Base-by-base conservation (phyloP, 2,329 filamentous ascomycete species). In the Fusarium poae region DNA sequence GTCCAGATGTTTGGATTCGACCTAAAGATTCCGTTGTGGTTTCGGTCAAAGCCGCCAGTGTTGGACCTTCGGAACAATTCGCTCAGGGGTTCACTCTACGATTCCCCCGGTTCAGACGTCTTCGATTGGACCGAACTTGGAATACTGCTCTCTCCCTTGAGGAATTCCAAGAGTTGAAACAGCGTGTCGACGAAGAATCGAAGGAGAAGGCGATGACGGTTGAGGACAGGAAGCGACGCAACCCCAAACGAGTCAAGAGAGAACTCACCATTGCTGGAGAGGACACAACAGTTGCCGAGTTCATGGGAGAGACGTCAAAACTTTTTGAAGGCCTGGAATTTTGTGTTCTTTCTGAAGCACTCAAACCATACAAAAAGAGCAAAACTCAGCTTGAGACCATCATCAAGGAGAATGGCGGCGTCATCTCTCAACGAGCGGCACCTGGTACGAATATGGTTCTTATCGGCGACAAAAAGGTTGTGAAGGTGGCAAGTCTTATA, bases 1-100 rank as follows among this genome's bases (percentile, higher is more conserved):
- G 85, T 46, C 96, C 96, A 0, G 95, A 99, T 74, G 87, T 94
- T 54, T 99, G 94, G 94, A 98, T 99, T 74, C 90, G 91, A 34
- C 94, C 96, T 0, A 89, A 88, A 53, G 92, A 98, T 64, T 97
- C 94, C 0, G 79, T 99, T 18, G 93, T 99, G 2, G 73, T 99
- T 1, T 91, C 92, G 44, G 92, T 96, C 65, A 99, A 98, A 79
- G 96, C 94, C 5, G 91, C 95, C 1, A 92, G 90, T 21, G 88
- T 97, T 0, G 88, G 86, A 1, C 80, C 83, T 0, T 95, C 92
- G 1, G 91, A 94, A 53, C 89, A 91, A 61, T 98, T 97, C 76
- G 89, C 91, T 10, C 88, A 88, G 18, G 88, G 88, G 2, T 82
- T 91, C 64, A 98, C 96, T 0, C 81, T 99, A 39, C 90, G 96